Conservation (phyloP, 1,284 basidiomycete genomes). For the Anthracocystis setariae region DNA sequence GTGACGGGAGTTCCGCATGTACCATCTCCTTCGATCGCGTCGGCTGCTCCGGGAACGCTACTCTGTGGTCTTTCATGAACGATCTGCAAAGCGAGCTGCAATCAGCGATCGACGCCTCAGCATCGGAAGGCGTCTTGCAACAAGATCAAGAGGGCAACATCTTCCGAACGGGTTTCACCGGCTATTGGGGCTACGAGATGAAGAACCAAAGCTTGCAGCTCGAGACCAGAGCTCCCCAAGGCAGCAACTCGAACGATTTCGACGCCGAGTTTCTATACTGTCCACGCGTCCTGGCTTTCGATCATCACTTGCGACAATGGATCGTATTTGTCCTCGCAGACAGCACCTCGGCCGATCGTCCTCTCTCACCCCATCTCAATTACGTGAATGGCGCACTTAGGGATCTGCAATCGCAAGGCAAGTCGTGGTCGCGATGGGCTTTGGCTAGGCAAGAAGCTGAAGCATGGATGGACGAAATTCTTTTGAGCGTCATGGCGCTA, state of each 20-base stretch:
- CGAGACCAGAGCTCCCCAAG: conserved; percentile 11
- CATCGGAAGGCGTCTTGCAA: background rate
- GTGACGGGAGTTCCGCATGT: conserved; percentile 3
- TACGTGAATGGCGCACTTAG: conserved; percentile 16
- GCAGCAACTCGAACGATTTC: conserved; percentile 18
- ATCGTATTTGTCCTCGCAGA: conserved; percentile 63
- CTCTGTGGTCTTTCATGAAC: conserved; percentile 60
- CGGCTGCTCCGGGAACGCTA: background rate
- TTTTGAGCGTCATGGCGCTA: background rate
- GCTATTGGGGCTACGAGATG: conserved; percentile 73
- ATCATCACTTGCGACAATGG: conserved; percentile 68
- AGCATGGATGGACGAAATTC: conserved; percentile 25
- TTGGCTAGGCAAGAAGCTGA: conserved; percentile 17
- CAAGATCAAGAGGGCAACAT: conserved; percentile 37
- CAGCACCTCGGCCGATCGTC: background rate
- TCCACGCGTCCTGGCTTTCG: conserved; percentile 69
- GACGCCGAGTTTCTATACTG: conserved; percentile 69
- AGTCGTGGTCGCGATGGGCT: conserved; percentile 19
- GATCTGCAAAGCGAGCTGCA: conserved; percentile 48
- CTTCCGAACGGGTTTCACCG: conserved; percentile 71
- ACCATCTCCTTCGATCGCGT: background rate
- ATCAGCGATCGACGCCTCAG: conserved; percentile 8
- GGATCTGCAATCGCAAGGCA: conserved; percentile 16
- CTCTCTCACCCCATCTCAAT: conserved; percentile 1
- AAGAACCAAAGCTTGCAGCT: conserved; percentile 70